phyloP scores from a whole-genome alignment of 768 basidiomycete genomes.

The Boletellus emodensis region DNA sequence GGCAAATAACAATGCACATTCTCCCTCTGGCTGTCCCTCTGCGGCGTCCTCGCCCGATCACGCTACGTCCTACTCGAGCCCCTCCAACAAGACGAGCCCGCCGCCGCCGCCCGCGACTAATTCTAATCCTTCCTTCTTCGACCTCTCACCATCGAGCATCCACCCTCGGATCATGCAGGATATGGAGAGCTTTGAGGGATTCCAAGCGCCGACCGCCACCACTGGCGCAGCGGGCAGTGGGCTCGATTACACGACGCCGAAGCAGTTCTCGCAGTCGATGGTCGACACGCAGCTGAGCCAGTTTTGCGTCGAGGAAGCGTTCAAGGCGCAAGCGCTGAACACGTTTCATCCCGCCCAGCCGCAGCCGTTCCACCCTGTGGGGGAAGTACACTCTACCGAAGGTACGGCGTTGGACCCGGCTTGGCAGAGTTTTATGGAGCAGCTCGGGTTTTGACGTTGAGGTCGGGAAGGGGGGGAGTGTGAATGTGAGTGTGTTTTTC shows the following conservation, averaged over 20 bases:
- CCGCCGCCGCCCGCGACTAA: background rate
- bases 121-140: conserved; percentile 3
- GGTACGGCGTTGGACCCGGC: conserved; percentile 51
- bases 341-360: conserved; percentile 15
- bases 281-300: conserved; percentile 28
- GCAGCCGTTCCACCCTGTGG: conserved; percentile 4
- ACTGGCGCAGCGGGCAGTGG: conserved; percentile 7
- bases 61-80: conserved; percentile 13
- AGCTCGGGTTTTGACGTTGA: conserved; percentile 48
- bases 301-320: conserved; percentile 16
- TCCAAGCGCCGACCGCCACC: conserved; percentile 20
- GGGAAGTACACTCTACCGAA: conserved; percentile 6
- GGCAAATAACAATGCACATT: background rate
- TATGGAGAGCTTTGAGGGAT: conserved; percentile 42
- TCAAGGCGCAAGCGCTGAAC: conserved; percentile 10
- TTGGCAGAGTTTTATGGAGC: conserved; percentile 67
- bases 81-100: background rate
- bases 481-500: no score
- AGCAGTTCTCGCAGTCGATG: conserved; percentile 28
- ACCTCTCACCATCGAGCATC: conserved; percentile 10
- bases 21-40: conserved; percentile 8
- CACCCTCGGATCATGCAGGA: conserved; percentile 48
- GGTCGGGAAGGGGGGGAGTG: no score
- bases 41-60: conserved; percentile 10
- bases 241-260: conserved; percentile 28